Base-by-base conservation (phyloP, 306 rosid genomes). In the Dryas drummondii region DNA sequence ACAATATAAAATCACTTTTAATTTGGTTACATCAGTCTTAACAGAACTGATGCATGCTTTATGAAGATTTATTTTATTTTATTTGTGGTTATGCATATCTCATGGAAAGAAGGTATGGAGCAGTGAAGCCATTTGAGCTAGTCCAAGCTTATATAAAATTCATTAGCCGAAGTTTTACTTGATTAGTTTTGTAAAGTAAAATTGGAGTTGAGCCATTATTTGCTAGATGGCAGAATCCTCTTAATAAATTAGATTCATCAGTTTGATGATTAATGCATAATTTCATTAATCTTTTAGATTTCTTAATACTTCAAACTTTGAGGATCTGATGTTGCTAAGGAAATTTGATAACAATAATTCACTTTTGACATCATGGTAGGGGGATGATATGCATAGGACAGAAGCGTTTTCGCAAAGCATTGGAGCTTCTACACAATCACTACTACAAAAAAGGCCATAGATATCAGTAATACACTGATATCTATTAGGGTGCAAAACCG, bases 311-410 rank as follows among this genome's bases (percentile, higher is more conserved):
- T 72, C 59, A 15, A 9, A 71, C 70, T 68, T 71, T 19, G 75
- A 42, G 70, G 58, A 51, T 17, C 74, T 74, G 42, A 32, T 13
- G 16, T 10, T 10, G 15, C 19, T 57, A 60, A 68, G 74, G 77
- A 70, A 59, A 26, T 72, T 77, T 65, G 63, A 63, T 56, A 75
- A 67, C 45, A 10, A 1, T 76, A 49, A 67, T 82, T 85, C 72
- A 65, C 81, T 74, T 85, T 70, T 82, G 51, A 58, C 65, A 70
- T 76, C 72, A 67, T 79, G 19, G 70, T 80, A 92, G 99, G 71
- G 98, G 99, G 58, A 92, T 92, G 97, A 88, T 90, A 79, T 96
- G 97, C 87, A 82, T 96, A 15, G 99, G 99, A 73, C 90, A 82
- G 79, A 96, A 96, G 89, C 75, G 60, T 78, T 96, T 82, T 82